These are phyloP conservation scores for Clitoria ternatea DNA, from an alignment of 306 rosid genomes.

Conservation along the genomic window DNA sequence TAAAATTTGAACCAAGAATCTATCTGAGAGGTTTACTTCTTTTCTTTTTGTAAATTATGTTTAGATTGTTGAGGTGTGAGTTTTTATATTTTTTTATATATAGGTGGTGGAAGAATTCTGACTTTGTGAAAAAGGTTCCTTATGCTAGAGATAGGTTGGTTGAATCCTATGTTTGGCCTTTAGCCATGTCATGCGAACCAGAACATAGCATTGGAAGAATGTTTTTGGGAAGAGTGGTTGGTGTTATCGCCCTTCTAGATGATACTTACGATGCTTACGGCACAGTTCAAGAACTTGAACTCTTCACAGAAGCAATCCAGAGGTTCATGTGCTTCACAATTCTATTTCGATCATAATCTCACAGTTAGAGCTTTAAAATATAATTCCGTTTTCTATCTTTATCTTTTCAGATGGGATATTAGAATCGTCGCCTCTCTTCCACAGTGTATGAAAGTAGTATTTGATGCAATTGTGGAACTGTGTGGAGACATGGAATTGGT, in stretches of 20 bases:
- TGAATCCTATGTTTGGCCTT: slow-evolving; percentile 20
- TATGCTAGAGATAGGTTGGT: slow-evolving; percentile 34
- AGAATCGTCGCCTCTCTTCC: slow-evolving; percentile 1
- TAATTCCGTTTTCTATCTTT: background rate
- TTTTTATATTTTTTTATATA: background rate
- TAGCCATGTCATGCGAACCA: slow-evolving; percentile 16
- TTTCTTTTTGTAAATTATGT: too few relatives aligned
- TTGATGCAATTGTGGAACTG: background rate
- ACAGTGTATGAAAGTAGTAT: slow-evolving; percentile 13
- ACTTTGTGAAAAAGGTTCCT: slow-evolving; percentile 16
- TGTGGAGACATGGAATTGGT: background rate
- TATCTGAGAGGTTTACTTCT: too few relatives aligned
- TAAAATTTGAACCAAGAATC: too few relatives aligned
- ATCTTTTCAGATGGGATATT: slow-evolving; percentile 35
- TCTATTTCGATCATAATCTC: background rate
- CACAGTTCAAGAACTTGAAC: slow-evolving; percentile 37
- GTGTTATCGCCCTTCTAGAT: slow-evolving; percentile 3
- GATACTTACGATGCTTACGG: slow-evolving; percentile 43
- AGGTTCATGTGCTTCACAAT: slow-evolving; percentile 2
- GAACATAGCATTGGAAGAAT: slow-evolving; percentile 10
- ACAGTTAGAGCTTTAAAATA: background rate
- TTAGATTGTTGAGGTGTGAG: background rate
- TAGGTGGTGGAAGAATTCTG: slow-evolving; percentile 40
- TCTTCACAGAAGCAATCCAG: slow-evolving; percentile 34
- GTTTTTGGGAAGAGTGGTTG: slow-evolving; percentile 8